These are phyloP conservation scores for Chamaenerion angustifolium DNA, from an alignment of 345 rosid genomes.

Conservation along the genomic window DNA sequence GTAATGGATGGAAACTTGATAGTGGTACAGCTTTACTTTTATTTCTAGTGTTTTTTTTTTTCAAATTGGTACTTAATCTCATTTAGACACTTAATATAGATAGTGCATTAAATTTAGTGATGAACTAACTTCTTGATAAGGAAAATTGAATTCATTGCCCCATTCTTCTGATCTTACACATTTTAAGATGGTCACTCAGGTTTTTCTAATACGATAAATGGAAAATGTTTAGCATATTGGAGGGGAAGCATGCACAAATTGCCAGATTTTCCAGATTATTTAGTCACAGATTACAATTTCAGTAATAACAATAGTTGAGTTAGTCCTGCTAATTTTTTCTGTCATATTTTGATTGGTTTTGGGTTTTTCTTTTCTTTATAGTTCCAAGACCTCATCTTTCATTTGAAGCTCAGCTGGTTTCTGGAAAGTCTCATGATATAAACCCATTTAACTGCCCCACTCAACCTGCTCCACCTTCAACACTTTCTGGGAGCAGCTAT, in stretches of 20 bases:
- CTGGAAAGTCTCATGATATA: slow-evolving; percentile 82
- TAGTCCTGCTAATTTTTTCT: too few relatives aligned
- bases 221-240: too few relatives aligned
- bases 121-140: too few relatives aligned
- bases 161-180: too few relatives aligned
- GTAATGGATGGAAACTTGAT: slow-evolving; percentile 83
- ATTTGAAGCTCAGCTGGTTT: slow-evolving; percentile 96
- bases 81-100: neutral
- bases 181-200: too few relatives aligned
- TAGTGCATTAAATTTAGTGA: too few relatives aligned
- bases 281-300: too few relatives aligned
- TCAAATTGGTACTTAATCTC: neutral
- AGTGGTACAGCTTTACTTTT: slow-evolving; percentile 42
- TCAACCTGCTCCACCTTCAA: slow-evolving; percentile 49
- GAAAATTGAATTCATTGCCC: too few relatives aligned
- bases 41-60: neutral
- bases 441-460: slow-evolving; percentile 59
- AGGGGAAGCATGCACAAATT: too few relatives aligned
- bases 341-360: neutral
- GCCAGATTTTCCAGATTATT: too few relatives aligned
- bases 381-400: slow-evolving; percentile 96
- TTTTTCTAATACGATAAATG: too few relatives aligned
- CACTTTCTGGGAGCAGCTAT: slow-evolving; percentile 28
- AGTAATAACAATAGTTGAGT: too few relatives aligned
- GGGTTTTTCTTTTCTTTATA: slow-evolving; percentile 19